These are phyloP conservation scores for Tolypocladium album DNA, from an alignment of 2,329 filamentous ascomycete genomes.

Conservation along the genomic window DNA sequence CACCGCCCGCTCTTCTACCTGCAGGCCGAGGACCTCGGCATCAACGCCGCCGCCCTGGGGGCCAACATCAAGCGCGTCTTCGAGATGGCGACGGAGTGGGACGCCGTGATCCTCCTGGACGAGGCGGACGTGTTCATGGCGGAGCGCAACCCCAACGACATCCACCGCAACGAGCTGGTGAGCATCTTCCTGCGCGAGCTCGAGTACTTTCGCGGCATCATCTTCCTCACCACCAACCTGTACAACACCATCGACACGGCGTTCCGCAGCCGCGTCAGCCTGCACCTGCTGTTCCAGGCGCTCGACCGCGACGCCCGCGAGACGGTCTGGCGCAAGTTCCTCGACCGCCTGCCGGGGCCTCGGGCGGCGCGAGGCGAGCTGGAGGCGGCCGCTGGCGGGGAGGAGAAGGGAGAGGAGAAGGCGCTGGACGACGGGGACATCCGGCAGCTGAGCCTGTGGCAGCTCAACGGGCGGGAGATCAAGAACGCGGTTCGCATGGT, in stretches of 20 bases:
- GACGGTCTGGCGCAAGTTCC: slow-evolving; percentile 35
- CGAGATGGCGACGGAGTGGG: slow-evolving; percentile 36
- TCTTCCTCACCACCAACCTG: slow-evolving; percentile 34
- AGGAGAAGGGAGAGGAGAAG: background rate
- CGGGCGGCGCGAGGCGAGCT: background rate
- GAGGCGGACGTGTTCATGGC: slow-evolving; percentile 44
- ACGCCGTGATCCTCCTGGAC: slow-evolving; percentile 39
- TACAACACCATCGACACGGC: slow-evolving; percentile 31
- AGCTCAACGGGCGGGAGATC: slow-evolving; percentile 34
- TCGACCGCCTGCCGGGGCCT: slow-evolving; percentile 20
- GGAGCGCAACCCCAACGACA: slow-evolving; percentile 30
- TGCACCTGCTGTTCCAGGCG: slow-evolving; percentile 33
- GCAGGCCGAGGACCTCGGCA: slow-evolving; percentile 36
- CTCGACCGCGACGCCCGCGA: slow-evolving; percentile 26
- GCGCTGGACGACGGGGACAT: slow-evolving; percentile 21
- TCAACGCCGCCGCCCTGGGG: slow-evolving; percentile 30
- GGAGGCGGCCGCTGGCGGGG: background rate
- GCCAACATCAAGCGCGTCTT: slow-evolving; percentile 35
- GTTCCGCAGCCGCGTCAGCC: slow-evolving; percentile 33
- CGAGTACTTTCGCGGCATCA: slow-evolving; percentile 32
- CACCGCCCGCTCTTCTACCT: slow-evolving; percentile 34
- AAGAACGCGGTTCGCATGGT: slow-evolving; percentile 37
- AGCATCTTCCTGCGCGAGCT: slow-evolving; percentile 35
- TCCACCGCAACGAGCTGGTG: slow-evolving; percentile 37
- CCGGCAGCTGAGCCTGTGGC: slow-evolving; percentile 25